Base-by-base conservation (phyloP, 441 rosid genomes). In the Gossypium davidsonii region DNA sequence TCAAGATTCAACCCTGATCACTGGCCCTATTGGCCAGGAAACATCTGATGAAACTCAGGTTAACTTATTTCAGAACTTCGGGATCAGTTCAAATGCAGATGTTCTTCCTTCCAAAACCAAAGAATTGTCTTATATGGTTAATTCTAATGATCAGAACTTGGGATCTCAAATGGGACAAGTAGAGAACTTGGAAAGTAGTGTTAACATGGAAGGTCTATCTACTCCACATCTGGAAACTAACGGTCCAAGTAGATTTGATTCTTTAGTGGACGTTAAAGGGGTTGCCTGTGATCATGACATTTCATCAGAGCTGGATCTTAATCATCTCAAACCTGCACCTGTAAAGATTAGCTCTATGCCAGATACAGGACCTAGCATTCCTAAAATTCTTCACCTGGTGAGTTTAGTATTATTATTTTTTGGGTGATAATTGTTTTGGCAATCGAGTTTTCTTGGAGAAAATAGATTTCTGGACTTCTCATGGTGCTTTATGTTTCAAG, bases 351-450 rank as follows among this genome's bases (percentile, higher is more conserved):
- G 78, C 79, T 72, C 84, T 26, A 71, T 74, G 62, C 73, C 79
- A 20, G 93, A 91, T 18, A 63, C 88, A 46, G 91, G 87, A 49
- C 96, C 91, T 75, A 96, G 99, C 87, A 88, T 96, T 81, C 98
- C 98, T 65, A 97, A 91, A 88, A 87, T 91, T 86, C 90, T 96
- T 79, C 91, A 93, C 82, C 80, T 85, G 91, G 99, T 95, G 69
- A 85, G 88, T 72, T 83, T 5, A 69, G 57, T 79, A 71, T 79
- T 78, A 66, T 48, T 51, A 10, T 2, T 15, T 2, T 9, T 7
- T 21, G 17, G 28, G 11, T 75, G 44, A 15, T 78, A 55, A 39
- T 53, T 70, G 18, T 57, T 52, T 37, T 55, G 11, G 39, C 18
- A 52, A 52, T 21, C 52, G n/a, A 73, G 74, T 23, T 46, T 23